These are phyloP conservation scores for Ophidiomyces ophidiicola DNA, from an alignment of 2,329 filamentous ascomycete genomes.

Conservation along the genomic window DNA sequence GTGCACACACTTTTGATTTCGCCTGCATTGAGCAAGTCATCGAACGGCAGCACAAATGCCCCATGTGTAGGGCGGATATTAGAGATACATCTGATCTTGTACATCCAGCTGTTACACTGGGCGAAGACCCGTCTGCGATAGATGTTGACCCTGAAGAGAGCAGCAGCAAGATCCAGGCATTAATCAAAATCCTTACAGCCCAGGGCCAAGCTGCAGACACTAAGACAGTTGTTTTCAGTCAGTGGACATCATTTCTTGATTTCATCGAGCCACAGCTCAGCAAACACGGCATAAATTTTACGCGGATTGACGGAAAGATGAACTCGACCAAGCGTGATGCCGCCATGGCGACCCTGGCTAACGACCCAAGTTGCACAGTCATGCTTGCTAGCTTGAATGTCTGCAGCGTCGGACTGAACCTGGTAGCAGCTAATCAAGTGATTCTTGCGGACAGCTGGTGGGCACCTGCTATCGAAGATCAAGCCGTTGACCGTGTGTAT, in stretches of 20 bases:
- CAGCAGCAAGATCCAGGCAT: slow-evolving; percentile 71
- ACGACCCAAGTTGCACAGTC: slow-evolving; percentile 55
- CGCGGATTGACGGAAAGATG: slow-evolving; percentile 74
- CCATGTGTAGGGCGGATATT: slow-evolving; percentile 65
- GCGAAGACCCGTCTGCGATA: slow-evolving; percentile 36
- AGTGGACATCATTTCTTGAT: slow-evolving; percentile 69
- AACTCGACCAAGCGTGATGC: slow-evolving; percentile 55
- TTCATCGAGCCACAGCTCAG: slow-evolving; percentile 58
- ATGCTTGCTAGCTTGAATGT: slow-evolving; percentile 73
- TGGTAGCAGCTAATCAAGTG: slow-evolving; percentile 75
- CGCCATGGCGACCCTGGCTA: slow-evolving; percentile 55
- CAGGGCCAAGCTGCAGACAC: slow-evolving; percentile 52
- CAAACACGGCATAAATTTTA: slow-evolving; percentile 49
- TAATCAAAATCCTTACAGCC: slow-evolving; percentile 62
- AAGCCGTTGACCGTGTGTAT: slow-evolving; percentile 80
- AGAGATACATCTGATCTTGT: slow-evolving; percentile 50
- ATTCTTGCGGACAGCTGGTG: slow-evolving; percentile 80
- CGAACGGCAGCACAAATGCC: slow-evolving; percentile 64
- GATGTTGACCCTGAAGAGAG: slow-evolving; percentile 51
- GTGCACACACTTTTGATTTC: slow-evolving; percentile 67
- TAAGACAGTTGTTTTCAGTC: slow-evolving; percentile 71
- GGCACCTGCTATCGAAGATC: slow-evolving; percentile 85
- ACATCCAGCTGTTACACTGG: slow-evolving; percentile 49
- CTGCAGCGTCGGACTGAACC: slow-evolving; percentile 73
- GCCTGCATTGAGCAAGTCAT: slow-evolving; percentile 64